Percentiles rank a stretch among this genome's conserved stretches.
Conservation (phyloP, 164 flowering plant species). For the Chloranthus sessilifolius region DNA sequence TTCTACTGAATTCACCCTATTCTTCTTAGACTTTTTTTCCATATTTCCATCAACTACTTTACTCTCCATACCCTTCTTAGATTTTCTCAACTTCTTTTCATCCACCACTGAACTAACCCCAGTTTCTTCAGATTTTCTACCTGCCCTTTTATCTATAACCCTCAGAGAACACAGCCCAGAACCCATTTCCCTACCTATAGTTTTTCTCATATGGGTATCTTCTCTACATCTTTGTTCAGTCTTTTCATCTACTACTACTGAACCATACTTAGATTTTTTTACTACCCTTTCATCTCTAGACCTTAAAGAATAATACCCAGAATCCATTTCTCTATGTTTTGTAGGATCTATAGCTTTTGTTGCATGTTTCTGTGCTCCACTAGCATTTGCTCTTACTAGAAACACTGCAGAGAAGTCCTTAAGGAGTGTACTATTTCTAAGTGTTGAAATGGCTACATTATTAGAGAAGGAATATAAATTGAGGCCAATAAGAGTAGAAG, state of each 20-base stretch:
- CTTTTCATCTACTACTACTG: conserved; percentile 4
- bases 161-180: conserved; percentile 22
- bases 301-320: conserved; percentile 27
- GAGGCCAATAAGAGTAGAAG: conserved; percentile 18
- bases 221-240: conserved; percentile 12
- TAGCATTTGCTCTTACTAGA: conserved; percentile 14
- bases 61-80: conserved; percentile 10
- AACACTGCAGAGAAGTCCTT: conserved; percentile 12
- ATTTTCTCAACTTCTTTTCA: conserved; percentile 12
- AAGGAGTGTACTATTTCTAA: conserved; percentile 16
- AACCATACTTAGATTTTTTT: conserved; percentile 11
- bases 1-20: conserved; percentile 27
- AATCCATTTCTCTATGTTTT: conserved; percentile 19
- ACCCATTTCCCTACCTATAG: conserved; percentile 13
- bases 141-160: conserved; percentile 18
- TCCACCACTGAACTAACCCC: conserved; percentile 9
- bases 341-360: conserved; percentile 15
- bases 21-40: conserved; percentile 29
- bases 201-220: conserved; percentile 6
- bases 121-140: conserved; percentile 10
- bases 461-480: conserved; percentile 18
- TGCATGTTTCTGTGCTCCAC: conserved; percentile 13
- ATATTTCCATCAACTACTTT: conserved; percentile 16
- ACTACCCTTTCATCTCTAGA: conserved; percentile 19
- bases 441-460: conserved; percentile 14